Conservation (phyloP, 495 filamentous ascomycete genomes). For the Annulohypoxylon stygium region DNA sequence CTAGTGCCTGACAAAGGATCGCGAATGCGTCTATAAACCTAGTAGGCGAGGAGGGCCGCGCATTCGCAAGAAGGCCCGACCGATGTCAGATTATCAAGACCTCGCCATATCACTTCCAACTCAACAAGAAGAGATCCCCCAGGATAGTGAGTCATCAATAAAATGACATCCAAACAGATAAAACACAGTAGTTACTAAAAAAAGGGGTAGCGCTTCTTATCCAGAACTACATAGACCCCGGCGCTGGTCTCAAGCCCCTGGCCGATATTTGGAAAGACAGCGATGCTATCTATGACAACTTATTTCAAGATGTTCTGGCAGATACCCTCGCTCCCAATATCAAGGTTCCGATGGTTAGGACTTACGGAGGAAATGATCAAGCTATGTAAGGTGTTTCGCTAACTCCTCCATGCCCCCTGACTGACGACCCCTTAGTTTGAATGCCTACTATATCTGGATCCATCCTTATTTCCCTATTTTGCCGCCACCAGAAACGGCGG, state of each 20-base stretch:
- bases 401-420: conserved; percentile 14
- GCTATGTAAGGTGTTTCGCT: conserved; percentile 47
- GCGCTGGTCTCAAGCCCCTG: conserved; percentile 49
- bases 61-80: conserved; percentile 51
- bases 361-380: conserved; percentile 46
- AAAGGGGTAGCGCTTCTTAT: conserved; percentile 44
- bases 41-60: conserved; percentile 70
- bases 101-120: conserved; percentile 49
- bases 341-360: conserved; percentile 47
- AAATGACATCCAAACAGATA: background rate
- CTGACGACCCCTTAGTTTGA: conserved; percentile 60
- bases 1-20: conserved; percentile 67
- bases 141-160: conserved; percentile 37
- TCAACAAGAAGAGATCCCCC: conserved; percentile 51
- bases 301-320: conserved; percentile 47
- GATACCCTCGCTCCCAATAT: conserved; percentile 33
- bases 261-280: conserved; percentile 49
- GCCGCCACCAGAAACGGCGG: conserved; percentile 62
- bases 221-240: conserved; percentile 51
- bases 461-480: conserved; percentile 71
- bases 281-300: conserved; percentile 50
- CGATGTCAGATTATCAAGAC: conserved; percentile 47
- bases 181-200: conserved; percentile 24
- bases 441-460: conserved; percentile 72
- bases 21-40: conserved; percentile 67